Evolutionary conservation across 2,329 filamentous ascomycete species (phyloP), one percentile per base, ranked within the genome.

Genomic region (Calonectria pseudoturangicola): DNA sequence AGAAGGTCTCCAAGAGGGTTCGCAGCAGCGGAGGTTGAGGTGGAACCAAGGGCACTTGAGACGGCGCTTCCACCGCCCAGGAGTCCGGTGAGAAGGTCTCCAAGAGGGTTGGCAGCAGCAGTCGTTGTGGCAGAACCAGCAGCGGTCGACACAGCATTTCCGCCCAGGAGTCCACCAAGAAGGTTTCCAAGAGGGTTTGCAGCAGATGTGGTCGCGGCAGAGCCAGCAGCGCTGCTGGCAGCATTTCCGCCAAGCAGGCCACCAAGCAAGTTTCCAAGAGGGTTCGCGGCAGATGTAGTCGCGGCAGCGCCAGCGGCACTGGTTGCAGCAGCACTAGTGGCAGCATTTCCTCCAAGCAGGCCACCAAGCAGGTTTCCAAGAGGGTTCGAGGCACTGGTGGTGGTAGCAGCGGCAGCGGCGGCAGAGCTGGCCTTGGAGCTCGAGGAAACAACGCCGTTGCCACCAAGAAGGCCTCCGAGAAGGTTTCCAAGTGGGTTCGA

Each of bases 1-100:
- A 48, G 45, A 48, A 48, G 45, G 12, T 48, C 45, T 21, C 45
- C 45, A 48, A 48, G 45, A 48, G 45, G 45, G 21, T 48, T 48
- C n/a, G 45, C n/a, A 10, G 45, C 21, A 25, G 6, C 18, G 21
- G 45, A 48, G n/a, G 45, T 21, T 4, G 18, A n/a, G 12, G n/a
- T 13, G 9, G 9, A 6, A 21, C 45, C n/a, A 25, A 21, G 9
- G 9, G 45, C 9, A 48, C n/a, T 48, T 4, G 8, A 36, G 33
- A 36, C n/a, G 5, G 12, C 12, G n/a, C 10, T 25, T 25, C n/a
- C 45, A 13, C 45, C 45, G 9, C 45, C 45, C 10, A 43, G 41
- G 5, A 43, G 41, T 4, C 41, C 41, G 15, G 15, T 15, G 10
- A 43, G 41, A 16, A 43, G 18, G 10, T 18, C 16, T 18, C 41